Percentiles rank a stretch among this genome's conserved stretches.
These are phyloP conservation scores for Linnemannia schmuckeri DNA, from an alignment of 192 early-diverging fungal genomes.

Conservation along the genomic window DNA sequence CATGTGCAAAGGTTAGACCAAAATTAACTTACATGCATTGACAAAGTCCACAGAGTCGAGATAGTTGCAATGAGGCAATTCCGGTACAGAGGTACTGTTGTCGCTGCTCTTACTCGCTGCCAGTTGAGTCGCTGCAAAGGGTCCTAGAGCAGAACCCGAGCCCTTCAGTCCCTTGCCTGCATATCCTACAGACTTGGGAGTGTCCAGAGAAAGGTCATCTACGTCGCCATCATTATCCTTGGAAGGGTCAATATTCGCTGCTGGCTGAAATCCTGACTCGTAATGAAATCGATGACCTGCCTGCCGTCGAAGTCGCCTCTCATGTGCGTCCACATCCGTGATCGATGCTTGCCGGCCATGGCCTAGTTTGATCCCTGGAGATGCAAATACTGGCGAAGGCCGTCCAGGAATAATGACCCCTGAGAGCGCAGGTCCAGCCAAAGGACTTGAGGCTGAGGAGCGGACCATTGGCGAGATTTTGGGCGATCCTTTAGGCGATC, in stretches of 20 bases:
- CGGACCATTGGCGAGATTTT: constrained; percentile 48
- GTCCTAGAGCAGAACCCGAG: constrained; percentile 14
- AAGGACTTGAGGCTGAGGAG: constrained; percentile 50
- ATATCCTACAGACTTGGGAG: constrained; percentile 30
- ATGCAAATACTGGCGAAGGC: constrained; percentile 31
- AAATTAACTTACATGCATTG: constrained; percentile 46
- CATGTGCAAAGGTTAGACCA: no score
- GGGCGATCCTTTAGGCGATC: constrained; percentile 51
- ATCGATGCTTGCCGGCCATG: constrained; percentile 49
- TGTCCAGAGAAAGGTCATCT: constrained; percentile 38
- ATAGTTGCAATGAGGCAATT: constrained; percentile 48
- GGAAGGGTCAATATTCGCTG: constrained; percentile 1
- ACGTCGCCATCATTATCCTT: constrained; percentile 37
- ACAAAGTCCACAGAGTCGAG: constrained; percentile 55
- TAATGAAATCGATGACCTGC: constrained; percentile 43
- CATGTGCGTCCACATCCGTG: constrained; percentile 55
- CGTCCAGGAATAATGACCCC: constrained; percentile 33
- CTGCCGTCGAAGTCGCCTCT: constrained; percentile 42
- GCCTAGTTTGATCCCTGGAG: constrained; percentile 22
- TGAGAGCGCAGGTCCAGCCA: constrained; percentile 46
- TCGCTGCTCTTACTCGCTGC: constrained; percentile 24
- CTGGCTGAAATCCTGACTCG: constrained; percentile 49
- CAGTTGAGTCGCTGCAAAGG: constrained; percentile 24
- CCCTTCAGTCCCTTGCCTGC: neutral
- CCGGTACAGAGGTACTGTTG: constrained; percentile 42